Conservation (phyloP, 345 rosid genomes). For the Sisymbrium altissimum region DNA sequence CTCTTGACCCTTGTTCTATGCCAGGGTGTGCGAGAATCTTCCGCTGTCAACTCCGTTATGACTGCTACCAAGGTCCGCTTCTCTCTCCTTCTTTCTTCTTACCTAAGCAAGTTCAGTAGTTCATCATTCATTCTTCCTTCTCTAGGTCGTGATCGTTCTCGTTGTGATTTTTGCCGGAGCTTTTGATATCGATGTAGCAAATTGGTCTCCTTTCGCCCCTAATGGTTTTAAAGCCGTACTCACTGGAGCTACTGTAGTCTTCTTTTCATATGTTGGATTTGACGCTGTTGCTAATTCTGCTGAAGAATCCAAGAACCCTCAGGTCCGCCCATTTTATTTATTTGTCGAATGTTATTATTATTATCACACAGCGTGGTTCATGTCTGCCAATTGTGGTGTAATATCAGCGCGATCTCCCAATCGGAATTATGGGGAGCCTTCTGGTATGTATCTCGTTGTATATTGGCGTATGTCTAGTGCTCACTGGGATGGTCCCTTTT, state of each 20-base stretch:
- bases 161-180: constrained; percentile 73
- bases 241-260: constrained; percentile 89
- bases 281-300: constrained; percentile 98
- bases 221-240: constrained; percentile 69
- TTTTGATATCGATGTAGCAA: constrained; percentile 79
- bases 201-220: constrained; percentile 95
- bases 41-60: constrained; percentile 70
- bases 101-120: background rate
- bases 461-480: constrained; percentile 80
- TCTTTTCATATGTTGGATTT: constrained; percentile 97
- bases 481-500: constrained; percentile 97
- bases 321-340: constrained; percentile 37
- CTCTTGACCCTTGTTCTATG: constrained; percentile 72
- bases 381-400: background rate
- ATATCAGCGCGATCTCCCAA: constrained; percentile 80
- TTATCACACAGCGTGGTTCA: constrained; percentile 8
- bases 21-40: constrained; percentile 82
- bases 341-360: background rate
- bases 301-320: constrained; percentile 90
- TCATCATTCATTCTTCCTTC: background rate
- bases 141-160: constrained; percentile 81
- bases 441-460: constrained; percentile 64
- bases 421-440: constrained; percentile 92
- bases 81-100: background rate
- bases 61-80: constrained; percentile 64